Evolutionary conservation across 169 alveolate species (phyloP), one percentile per base, ranked within the genome.

Genomic region (Eimeria sp.): DNA sequence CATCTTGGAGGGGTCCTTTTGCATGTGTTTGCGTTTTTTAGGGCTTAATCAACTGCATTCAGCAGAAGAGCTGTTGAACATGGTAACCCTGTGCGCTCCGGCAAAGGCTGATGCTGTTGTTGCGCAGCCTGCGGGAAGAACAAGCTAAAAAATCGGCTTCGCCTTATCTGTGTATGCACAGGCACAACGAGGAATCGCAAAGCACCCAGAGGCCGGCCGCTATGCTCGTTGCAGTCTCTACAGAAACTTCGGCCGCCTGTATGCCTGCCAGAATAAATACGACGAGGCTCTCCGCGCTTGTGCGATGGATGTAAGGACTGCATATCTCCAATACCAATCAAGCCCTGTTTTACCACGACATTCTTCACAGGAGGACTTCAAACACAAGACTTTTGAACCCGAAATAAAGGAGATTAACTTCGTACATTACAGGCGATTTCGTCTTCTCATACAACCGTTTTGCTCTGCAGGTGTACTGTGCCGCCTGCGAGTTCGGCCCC

Each of bases 201-300:
- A 96, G 96, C 92, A 96, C 94, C 96, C 97, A 13, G 91, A 94
- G 83, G 96, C 89, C 47, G 86, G 91, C 14, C 86, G 45, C 4
- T 22, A 54, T n/a, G 65, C 96, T 92, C 63, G 95, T 89, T 72
- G 95, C 67, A 86, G 91, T 80, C 96, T 96, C 75, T 96, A 95
- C 89, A 95, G 97, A 49, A 96, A 96, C 94, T 95, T 95, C 70
- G 97, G 97, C 1, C 86, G 97, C 4, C 96, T 96, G 25, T 91
- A 95, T 63, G 96, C 97, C 7, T 96, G 96, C 5, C 97, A 96
- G 86, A 92, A 92, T 76, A 89, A 93, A 63, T 87, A 76, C 54
- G 80, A 88, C 3, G 88, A 95, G 75, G 94, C 97, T 27, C 84
- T 95, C 57, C 83, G 89, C 22, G 97, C 97, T 22, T 95, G 87